phyloP scores from a whole-genome alignment of 2,329 filamentous ascomycete genomes.

The Colletotrichum paranaense region DNA sequence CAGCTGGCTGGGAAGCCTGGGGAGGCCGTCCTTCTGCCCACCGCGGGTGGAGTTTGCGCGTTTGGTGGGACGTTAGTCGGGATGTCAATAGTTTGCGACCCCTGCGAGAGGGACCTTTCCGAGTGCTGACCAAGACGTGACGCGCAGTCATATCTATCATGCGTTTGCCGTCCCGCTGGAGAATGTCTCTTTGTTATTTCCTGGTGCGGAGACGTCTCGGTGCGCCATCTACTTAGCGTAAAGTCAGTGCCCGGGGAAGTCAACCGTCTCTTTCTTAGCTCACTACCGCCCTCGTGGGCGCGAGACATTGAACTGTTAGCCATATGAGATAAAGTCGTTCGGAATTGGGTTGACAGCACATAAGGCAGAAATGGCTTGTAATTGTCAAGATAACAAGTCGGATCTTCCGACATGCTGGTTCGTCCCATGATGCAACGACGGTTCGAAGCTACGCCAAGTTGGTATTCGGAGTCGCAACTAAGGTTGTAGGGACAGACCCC shows the following conservation, averaged over 20 bases:
- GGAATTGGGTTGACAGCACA: background rate
- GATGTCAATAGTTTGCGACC: background rate
- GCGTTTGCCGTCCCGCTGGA: background rate
- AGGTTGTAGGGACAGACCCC: background rate
- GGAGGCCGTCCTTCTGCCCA: background rate
- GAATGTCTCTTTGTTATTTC: background rate
- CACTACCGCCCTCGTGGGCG: background rate
- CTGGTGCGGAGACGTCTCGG: background rate
- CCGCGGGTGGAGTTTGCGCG: background rate
- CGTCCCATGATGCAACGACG: background rate
- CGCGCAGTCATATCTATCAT: background rate
- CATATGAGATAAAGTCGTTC: background rate
- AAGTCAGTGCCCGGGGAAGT: background rate
- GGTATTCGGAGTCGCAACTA: background rate
- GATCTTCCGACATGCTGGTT: background rate
- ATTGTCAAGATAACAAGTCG: background rate
- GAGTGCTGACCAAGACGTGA: background rate
- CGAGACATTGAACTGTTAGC: background rate
- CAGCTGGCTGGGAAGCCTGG: background rate
- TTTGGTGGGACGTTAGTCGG: slow-evolving; percentile 6
- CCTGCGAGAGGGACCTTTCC: background rate
- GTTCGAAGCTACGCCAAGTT: background rate
- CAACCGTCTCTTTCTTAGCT: background rate
- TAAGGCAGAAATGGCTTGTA: background rate
- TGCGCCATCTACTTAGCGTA: background rate